Evolutionary conservation across 129 eudicot genomes (phyloP).

Genomic region (Flaveria bidentis): DNA sequence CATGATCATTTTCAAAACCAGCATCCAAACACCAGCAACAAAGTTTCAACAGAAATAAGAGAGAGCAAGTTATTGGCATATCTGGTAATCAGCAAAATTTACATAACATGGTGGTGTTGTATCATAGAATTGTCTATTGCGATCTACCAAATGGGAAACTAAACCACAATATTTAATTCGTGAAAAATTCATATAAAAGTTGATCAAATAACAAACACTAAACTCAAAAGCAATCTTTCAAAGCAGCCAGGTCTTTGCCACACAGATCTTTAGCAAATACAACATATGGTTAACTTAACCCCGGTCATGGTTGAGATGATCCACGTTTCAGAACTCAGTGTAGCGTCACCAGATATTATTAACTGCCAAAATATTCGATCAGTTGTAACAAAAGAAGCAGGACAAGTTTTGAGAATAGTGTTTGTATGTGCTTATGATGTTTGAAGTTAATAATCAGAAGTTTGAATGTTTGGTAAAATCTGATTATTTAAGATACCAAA

Average conservation of each 20-base stretch:
- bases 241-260: conserved; percentile 30
- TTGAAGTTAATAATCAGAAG: neutral
- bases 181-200: conserved; percentile 25
- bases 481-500: neutral
- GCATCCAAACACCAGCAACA: neutral
- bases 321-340: conserved; percentile 17
- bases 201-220: conserved; percentile 27
- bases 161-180: conserved; percentile 25
- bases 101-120: conserved; percentile 30
- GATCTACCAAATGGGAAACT: conserved; percentile 19
- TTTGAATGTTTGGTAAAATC: neutral
- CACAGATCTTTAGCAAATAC: conserved; percentile 32
- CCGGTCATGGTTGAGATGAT: conserved; percentile 1
- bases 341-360: conserved; percentile 2
- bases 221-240: conserved; percentile 34
- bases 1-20: neutral
- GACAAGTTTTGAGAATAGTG: neutral
- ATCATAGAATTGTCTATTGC: conserved; percentile 24
- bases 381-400: neutral
- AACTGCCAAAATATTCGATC: conserved; percentile 29
- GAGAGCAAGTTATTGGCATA: conserved; percentile 33
- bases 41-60: conserved; percentile 9
- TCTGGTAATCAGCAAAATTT: conserved; percentile 35
- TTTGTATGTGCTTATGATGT: neutral
- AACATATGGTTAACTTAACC: conserved; percentile 17